Base-by-base conservation (phyloP, 352 stramenopile genomes). In the Pythium sukuiense region DNA sequence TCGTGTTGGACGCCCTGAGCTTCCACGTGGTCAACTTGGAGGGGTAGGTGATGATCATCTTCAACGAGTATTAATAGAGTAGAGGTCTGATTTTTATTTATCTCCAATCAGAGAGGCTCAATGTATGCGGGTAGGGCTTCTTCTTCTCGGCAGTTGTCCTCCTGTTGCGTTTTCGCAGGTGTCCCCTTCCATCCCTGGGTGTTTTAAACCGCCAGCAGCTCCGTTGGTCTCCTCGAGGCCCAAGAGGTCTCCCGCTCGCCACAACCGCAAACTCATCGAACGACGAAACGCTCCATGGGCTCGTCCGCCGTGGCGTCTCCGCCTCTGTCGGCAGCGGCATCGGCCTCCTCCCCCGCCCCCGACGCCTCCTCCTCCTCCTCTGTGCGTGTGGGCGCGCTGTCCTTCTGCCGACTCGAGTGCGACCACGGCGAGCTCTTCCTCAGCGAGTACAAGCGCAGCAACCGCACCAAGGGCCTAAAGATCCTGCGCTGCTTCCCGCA, bases 401-500 rank as follows among this genome's bases (percentile, higher is more conserved):
- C 65, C 20, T 88, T 88, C 76, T 84, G 78, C 50, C 80, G 78
- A 50, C 69, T 86, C 49, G 80, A 88, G 53, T 90, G 81, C 71
- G 72, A 81, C 62, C 81, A 90, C 71, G 35, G 52, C n/a, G 69
- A 85, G 62, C 81, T 90, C 70, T 90, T 90, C 67, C 70, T 79
- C 32, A 1, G 70, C 16, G 80, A 89, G 57, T 91, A 91, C 71
- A 91, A 89, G 71, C 71, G 83, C 62, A 88, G 80, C 71, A 90
- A 90, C 33, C 78, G 81, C 65, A 91, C 83, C 48, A 91, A 89
- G 45, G 81, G 83, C 0, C 71, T 89, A 43, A 89, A 91, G 65
- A 89, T 91, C 56, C 70, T 89, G 13, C 76, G 81, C 14, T 74
- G 69, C 53, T 74, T 71, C 49, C 63, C 69, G 8, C 69, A 71